These are phyloP conservation scores for Turnera subulata DNA, from an alignment of 345 rosid species.

Conservation along the genomic window DNA sequence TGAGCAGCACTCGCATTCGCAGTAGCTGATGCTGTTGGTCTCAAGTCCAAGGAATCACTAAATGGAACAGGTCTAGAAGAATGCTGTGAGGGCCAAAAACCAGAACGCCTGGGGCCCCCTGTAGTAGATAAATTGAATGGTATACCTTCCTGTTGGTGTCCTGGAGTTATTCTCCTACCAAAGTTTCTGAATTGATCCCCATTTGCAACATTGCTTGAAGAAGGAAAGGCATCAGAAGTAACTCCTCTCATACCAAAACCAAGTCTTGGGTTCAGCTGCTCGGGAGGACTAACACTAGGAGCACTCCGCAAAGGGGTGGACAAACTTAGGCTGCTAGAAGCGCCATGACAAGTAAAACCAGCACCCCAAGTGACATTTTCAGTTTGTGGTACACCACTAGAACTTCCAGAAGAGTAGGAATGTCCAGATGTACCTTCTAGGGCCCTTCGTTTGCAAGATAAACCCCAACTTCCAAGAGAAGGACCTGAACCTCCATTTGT, in stretches of 20 bases:
- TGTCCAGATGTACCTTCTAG: conserved; percentile 74
- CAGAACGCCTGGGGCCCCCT: conserved; percentile 38
- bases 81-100: conserved; percentile 36
- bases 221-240: conserved; percentile 42
- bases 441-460: conserved; percentile 87
- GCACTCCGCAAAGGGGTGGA: conserved; percentile 46
- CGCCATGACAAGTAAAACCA: conserved; percentile 36
- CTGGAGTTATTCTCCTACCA: conserved; percentile 42
- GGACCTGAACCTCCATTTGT: conserved; percentile 49
- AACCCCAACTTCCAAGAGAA: conserved; percentile 62
- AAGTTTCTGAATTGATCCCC: conserved; percentile 35
- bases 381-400: conserved; percentile 44
- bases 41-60: conserved; percentile 41
- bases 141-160: conserved; percentile 50
- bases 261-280: conserved; percentile 40
- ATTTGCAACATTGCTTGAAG: conserved; percentile 33
- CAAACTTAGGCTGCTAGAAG: conserved; percentile 58
- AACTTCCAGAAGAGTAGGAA: conserved; percentile 48
- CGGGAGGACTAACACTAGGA: conserved; percentile 36
- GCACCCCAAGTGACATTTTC: conserved; percentile 42
- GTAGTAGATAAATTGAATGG: conserved; percentile 42
- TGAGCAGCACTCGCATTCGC: conserved; percentile 38
- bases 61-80: conserved; percentile 37
- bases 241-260: conserved; percentile 48
- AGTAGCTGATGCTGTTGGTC: conserved; percentile 28